phyloP scores from a whole-genome alignment of 106 monocot species.

The Xerophyta viscosa region DNA sequence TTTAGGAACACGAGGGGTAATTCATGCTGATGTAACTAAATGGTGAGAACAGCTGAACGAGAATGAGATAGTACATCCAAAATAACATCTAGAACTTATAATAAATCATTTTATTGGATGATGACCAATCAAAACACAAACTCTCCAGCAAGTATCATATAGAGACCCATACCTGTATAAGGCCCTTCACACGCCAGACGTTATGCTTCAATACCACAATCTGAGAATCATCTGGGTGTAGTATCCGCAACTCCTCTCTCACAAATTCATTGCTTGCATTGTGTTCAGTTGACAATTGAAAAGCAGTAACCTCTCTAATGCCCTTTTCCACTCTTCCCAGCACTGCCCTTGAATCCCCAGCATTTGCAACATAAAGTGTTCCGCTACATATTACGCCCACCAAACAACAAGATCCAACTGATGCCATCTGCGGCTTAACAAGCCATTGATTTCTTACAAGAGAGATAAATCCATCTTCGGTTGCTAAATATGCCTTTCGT shows the following conservation, averaged over 20 bases:
- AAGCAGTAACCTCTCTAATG: slow-evolving; percentile 26
- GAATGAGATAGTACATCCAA: too few relatives aligned
- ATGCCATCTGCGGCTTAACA: slow-evolving; percentile 48
- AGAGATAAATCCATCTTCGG: slow-evolving; percentile 76
- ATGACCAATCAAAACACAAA: too few relatives aligned
- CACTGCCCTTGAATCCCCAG: slow-evolving; percentile 79
- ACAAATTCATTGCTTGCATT: slow-evolving; percentile 58
- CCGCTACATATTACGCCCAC: slow-evolving; percentile 53
- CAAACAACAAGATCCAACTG: slow-evolving; percentile 84
- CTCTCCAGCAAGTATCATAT: too few relatives aligned
- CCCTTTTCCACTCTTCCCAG: slow-evolving; percentile 32
- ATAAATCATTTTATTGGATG: too few relatives aligned
- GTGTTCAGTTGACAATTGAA: slow-evolving; percentile 60
- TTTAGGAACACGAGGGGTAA: too few relatives aligned
- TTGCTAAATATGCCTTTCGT: slow-evolving; percentile 47
- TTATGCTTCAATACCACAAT: slow-evolving; percentile 55
- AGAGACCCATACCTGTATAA: slow-evolving; percentile 52
- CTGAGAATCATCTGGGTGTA: slow-evolving; percentile 65
- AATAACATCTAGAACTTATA: too few relatives aligned
- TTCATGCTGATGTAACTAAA: too few relatives aligned
- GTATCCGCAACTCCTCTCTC: slow-evolving; percentile 44
- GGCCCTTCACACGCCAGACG: slow-evolving; percentile 79
- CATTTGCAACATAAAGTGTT: slow-evolving; percentile 68
- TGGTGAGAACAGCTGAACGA: too few relatives aligned
- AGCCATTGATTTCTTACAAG: slow-evolving; percentile 48